Evolutionary conservation across 164 flowering plant genomes (phyloP), one percentile per base, ranked within the genome.

Genomic region (Vitis amurensis): DNA sequence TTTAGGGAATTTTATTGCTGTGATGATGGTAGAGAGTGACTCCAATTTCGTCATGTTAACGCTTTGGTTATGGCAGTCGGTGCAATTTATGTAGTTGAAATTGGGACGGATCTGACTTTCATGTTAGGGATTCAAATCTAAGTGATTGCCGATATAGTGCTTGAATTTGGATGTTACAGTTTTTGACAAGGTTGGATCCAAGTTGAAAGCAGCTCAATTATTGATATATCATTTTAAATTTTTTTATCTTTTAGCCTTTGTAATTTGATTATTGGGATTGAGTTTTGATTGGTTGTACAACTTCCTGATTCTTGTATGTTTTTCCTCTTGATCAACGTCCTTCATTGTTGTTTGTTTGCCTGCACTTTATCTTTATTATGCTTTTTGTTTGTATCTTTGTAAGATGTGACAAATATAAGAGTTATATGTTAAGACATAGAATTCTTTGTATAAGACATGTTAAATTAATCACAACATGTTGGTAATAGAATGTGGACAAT

Each of bases 401-500:
- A 2, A 37, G 63, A 12, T 59, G 8, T 23, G 23, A 17, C 9
- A 23, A 23, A 23, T 23, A 16, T 59, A 6, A 0, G 19, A 9
- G 57, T 27, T 60, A 15, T 17, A 14, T 23, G 29, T 29, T 8
- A 1, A 52, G 4, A 47, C 23, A 16, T 29, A 2, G 3, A 59
- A 8, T 50, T 49, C 47, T 63, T 16, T 4, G 1, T 50, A 50
- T 37, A n/a, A n/a, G 59, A 37, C 31, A 44, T 73, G 23, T 3
- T 5, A 11, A 47, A 17, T 53, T 64, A 57, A 60, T 67, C 17
- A 14, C 12, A 8, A 19, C 12, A 15, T 50, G 65, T 64, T 72
- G 57, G 64, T 57, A 13, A 10, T 72, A 95, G 99, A 77, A 84
- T 90, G 92, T 91, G 93, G 96, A 64, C 83, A 50, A 83, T 83